Evolutionary conservation across 2,329 filamentous ascomycete genomes (phyloP).

Genomic region (Aureobasidium zeae): DNA sequence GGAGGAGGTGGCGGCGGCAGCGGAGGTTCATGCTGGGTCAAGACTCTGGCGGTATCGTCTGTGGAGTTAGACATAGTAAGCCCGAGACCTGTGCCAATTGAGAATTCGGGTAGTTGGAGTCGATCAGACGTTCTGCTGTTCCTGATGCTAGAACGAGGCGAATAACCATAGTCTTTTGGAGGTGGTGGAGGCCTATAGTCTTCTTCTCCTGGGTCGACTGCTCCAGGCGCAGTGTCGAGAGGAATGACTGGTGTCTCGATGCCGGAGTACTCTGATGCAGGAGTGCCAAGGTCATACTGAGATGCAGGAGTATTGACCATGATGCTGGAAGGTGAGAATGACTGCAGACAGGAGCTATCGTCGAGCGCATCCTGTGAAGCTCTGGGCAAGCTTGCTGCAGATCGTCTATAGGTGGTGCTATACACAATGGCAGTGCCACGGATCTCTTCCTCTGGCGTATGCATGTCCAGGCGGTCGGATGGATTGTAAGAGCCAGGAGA

Average conservation of each 20-base stretch:
- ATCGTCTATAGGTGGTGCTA: constrained; percentile 8
- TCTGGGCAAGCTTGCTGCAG: constrained; percentile 8
- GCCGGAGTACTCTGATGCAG: constrained; percentile 11
- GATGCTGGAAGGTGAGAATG: constrained; percentile 14
- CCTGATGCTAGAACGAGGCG: constrained; percentile 25
- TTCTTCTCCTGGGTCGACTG: constrained; percentile 27
- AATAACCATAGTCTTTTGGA: constrained; percentile 35
- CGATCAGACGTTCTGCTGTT: constrained; percentile 15
- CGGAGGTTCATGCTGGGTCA: constrained; percentile 39
- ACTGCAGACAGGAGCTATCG: constrained; percentile 2
- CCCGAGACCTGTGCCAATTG: constrained; percentile 34
- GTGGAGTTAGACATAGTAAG: constrained; percentile 29
- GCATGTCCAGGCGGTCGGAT: constrained; percentile 5
- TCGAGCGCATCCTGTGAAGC: constrained; percentile 8
- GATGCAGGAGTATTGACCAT: constrained; percentile 14
- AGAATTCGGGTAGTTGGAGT: constrained; percentile 32
- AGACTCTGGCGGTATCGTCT: constrained; percentile 24
- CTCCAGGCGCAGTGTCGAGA: constrained; percentile 6
- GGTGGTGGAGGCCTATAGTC: constrained; percentile 34
- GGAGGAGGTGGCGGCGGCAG: constrained; percentile 41
- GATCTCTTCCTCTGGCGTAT: constrained; percentile 8
- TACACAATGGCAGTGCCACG: constrained; percentile 11
- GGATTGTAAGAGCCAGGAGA: constrained; percentile 7
- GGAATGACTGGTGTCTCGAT: not conserved
- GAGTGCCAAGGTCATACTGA: not conserved